Base-by-base conservation (phyloP, 2,329 filamentous ascomycete species). In the Apiospora hydei region DNA sequence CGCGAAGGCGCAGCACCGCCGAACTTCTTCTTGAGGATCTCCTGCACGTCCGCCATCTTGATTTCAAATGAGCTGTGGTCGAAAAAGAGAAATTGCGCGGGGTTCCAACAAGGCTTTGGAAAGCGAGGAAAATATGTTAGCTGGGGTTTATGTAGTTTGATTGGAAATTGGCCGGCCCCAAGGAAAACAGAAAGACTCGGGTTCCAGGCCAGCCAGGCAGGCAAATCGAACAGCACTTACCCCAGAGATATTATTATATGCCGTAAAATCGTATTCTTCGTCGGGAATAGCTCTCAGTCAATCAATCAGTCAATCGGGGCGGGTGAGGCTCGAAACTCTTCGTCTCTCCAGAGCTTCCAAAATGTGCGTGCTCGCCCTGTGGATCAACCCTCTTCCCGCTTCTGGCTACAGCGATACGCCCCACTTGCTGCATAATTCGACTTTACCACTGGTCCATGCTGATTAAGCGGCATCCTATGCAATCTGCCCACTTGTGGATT, bases 21-120 rank as follows among this genome's bases (percentile, higher is more conserved):
- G 71, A 81, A 81, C 79, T 81, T 81, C 79, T 78, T 78, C 72
- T 81, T 79, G 21, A 85, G 76, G 73, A 88, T 84, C 71, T 81
- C 79, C 72, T 85, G 84, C 7, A 87, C 85, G 69, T 88, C 83
- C 73, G 79, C 78, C 80, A 81, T 81, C 73, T 68, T 64, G 57
- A 41, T 41, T 64, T 64, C 10, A 64, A 61, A 70, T 74, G 57
- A 64, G 34, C 57, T 64, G 57, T 64, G 57, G 57, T 64, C 57
- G 57, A 64, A 64, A 64, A 64, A 64, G 34, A n/a, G 57, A 21
- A 64, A 41, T 41, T 69, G 67, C 67, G 67, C 67, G 67, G 67
- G 67, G 67, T 69, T 69, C 67, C 30, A 49, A 38, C 67, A 24
- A 69, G 44, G 57, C 57, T 64, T 64, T 72, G 57, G 53, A 61